A percentile compares a stretch with the other conserved stretches of the same genome.
These are phyloP conservation scores for Diddensiella caesifluorescens DNA, from an alignment of 805 yeast species.

Conservation along the genomic window DNA sequence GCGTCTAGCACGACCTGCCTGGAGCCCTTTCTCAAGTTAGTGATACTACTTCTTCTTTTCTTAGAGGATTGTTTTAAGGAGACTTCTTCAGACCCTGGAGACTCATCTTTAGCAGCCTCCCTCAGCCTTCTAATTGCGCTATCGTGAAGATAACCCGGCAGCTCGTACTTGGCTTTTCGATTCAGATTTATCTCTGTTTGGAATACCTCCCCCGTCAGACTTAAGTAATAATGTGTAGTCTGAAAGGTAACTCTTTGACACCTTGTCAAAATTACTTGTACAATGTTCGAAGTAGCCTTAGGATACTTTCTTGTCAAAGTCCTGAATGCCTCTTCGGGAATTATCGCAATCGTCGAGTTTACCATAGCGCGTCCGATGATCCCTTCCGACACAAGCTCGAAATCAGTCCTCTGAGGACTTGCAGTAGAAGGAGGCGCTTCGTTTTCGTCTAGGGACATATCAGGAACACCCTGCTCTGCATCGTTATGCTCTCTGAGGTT, in stretches of 20 bases:
- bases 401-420: neutral
- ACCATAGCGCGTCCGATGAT: slow-evolving; percentile 70
- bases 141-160: slow-evolving; percentile 64
- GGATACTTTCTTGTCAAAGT: slow-evolving; percentile 72
- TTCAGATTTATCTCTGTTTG: slow-evolving; percentile 70
- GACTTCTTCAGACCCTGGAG: slow-evolving; percentile 5
- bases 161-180: slow-evolving; percentile 38
- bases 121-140: slow-evolving; percentile 45
- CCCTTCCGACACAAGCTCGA: slow-evolving; percentile 21
- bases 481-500: slow-evolving; percentile 7
- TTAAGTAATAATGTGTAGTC: slow-evolving; percentile 82
- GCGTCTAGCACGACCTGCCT: slow-evolving; percentile 26
- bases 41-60: slow-evolving; percentile 8
- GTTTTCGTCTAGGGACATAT: slow-evolving; percentile 9
- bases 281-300: slow-evolving; percentile 85
- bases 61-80: slow-evolving; percentile 11
- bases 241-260: slow-evolving; percentile 87
- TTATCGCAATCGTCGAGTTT: slow-evolving; percentile 83
- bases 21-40: slow-evolving; percentile 14
- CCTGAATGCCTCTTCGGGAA: slow-evolving; percentile 78
- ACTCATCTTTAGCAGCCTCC: slow-evolving; percentile 21
- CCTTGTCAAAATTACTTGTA: slow-evolving; percentile 84
- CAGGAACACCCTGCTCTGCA: slow-evolving; percentile 6
- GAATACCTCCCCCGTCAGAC: slow-evolving; percentile 74
- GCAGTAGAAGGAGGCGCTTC: neutral